Evolutionary conservation across 169 alveolate species (phyloP).

Genomic region (Pseudocohnilembus persalinus): DNA sequence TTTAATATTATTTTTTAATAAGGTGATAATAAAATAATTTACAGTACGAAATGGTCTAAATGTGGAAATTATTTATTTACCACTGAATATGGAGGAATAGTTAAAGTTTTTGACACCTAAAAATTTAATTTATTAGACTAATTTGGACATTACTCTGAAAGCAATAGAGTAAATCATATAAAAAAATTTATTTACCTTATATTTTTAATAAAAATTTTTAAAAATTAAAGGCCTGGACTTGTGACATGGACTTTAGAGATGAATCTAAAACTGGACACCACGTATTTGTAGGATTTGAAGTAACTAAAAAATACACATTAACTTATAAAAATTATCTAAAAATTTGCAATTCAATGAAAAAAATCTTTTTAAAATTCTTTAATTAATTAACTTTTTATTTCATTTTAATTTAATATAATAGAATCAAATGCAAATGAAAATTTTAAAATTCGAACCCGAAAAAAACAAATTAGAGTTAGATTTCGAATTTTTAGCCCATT

Average conservation of each 20-base stretch:
- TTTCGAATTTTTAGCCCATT: slow-evolving; percentile 27
- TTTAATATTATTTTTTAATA: not conserved
- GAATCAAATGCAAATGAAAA: slow-evolving; percentile 16
- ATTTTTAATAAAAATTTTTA: not conserved
- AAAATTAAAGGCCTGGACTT: slow-evolving; percentile 24
- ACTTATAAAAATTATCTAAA: not conserved
- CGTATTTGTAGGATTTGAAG: slow-evolving; percentile 35
- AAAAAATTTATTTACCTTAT: not conserved
- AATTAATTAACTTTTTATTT: too few species aligned
- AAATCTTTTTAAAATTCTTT: too few species aligned
- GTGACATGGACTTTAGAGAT: slow-evolving; percentile 28
- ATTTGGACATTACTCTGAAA: slow-evolving; percentile 7
- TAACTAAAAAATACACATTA: not conserved
- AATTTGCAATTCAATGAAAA: not conserved
- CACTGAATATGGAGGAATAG: slow-evolving; percentile 41
- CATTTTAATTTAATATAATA: not conserved
- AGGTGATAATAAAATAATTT: slow-evolving; percentile 42
- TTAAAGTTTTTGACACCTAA: slow-evolving; percentile 35
- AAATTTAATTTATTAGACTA: slow-evolving; percentile 25
- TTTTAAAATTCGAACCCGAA: slow-evolving; percentile 24
- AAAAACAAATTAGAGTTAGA: slow-evolving; percentile 8
- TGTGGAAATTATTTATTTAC: slow-evolving; percentile 33
- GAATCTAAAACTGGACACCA: slow-evolving; percentile 18
- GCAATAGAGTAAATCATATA: slow-evolving; percentile 18
- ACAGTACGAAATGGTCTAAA: slow-evolving; percentile 29